Conservation (phyloP, 805 yeast genomes). For the Maudiozyma bulderi region DNA sequence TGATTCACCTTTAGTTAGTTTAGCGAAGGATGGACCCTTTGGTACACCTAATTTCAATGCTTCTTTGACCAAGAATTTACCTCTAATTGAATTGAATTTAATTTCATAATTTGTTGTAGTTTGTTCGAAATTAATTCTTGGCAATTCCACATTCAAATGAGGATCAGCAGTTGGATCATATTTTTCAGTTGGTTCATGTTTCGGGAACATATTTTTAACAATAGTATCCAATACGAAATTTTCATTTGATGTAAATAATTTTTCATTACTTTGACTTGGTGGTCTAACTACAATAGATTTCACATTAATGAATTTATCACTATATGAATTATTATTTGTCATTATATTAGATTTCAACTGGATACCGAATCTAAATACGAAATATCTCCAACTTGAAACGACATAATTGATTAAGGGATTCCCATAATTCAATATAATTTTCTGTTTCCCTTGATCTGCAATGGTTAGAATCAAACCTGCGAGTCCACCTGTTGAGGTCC, state of each 20-base stretch:
- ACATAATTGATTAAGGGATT: conserved; percentile 41
- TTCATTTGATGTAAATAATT: conserved; percentile 4
- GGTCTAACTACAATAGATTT: conserved; percentile 26
- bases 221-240: conserved; percentile 21
- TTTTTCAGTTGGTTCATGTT: conserved; percentile 31
- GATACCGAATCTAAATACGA: conserved; percentile 72
- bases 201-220: conserved; percentile 49
- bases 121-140: conserved; percentile 24
- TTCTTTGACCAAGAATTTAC: conserved; percentile 57
- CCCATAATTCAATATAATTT: conserved; percentile 48
- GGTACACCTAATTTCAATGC: conserved; percentile 66
- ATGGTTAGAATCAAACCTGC: conserved; percentile 82
- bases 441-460: conserved; percentile 63
- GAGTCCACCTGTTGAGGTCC: conserved; percentile 82
- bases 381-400: conserved; percentile 75
- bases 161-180: conserved; percentile 32
- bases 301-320: conserved; percentile 33
- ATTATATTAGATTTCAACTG: conserved; percentile 32
- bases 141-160: conserved; percentile 31
- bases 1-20: conserved; percentile 49
- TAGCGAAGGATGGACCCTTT: conserved; percentile 48
- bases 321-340: conserved; percentile 6
- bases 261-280: not conserved
- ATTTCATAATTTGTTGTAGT: conserved; percentile 51
- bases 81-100: conserved; percentile 57